Conservation (phyloP, 345 rosid species). For the Physaria fendleri region DNA sequence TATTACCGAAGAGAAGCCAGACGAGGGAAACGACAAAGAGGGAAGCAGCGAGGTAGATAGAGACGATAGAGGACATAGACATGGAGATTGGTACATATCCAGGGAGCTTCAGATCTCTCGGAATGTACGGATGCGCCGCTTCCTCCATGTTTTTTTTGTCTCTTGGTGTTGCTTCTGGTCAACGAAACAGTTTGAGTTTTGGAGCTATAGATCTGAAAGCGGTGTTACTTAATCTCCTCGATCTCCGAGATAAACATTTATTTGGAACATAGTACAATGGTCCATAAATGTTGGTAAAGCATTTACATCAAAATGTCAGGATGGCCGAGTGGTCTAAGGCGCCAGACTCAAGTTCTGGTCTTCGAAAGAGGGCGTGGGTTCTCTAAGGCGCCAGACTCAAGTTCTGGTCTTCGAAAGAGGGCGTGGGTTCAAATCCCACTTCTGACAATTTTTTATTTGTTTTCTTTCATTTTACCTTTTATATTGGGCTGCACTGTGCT, state of each 20-base stretch:
- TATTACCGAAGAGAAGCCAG: conserved; percentile 71
- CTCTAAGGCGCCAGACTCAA: too few relatives aligned
- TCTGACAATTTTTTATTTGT: too few relatives aligned
- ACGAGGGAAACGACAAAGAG: conserved; percentile 48
- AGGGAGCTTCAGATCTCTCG: conserved; percentile 63
- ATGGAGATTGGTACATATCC: conserved; percentile 58
- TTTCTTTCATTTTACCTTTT: too few relatives aligned
- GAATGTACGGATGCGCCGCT: conserved; percentile 61
- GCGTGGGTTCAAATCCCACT: too few relatives aligned
- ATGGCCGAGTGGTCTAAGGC: conserved; percentile 92
- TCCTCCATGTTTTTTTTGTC: conserved; percentile 12
- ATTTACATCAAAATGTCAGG: too few relatives aligned
- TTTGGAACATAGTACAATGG: too few relatives aligned
- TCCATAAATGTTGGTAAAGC: too few relatives aligned
- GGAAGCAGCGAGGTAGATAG: conserved; percentile 42
- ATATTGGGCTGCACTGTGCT: too few relatives aligned
- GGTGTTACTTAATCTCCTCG: background rate
- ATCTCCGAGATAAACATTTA: too few relatives aligned
- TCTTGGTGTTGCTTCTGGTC: background rate
- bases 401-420: too few relatives aligned
- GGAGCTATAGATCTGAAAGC: background rate
- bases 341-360: conserved; percentile 89
- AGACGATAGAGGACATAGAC: conserved; percentile 52
- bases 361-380: conserved; percentile 47
- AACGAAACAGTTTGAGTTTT: background rate